These are phyloP conservation scores for Fagus sylvatica DNA, from an alignment of 306 rosid species.

Conservation along the genomic window DNA sequence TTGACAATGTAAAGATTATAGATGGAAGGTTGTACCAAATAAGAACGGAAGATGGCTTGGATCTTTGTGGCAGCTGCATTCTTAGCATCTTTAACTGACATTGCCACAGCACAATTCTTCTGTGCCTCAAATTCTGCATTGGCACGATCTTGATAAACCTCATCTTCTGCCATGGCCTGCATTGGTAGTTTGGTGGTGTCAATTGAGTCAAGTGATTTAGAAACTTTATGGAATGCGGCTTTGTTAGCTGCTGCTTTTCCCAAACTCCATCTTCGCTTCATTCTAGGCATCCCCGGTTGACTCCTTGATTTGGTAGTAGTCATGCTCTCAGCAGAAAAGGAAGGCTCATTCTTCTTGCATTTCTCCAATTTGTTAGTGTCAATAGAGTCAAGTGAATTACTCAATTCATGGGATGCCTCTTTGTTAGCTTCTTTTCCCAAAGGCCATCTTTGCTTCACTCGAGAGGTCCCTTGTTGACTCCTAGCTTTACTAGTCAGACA, in stretches of 20 bases:
- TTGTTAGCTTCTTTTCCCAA: slow-evolving; percentile 51
- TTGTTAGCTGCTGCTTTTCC: slow-evolving; percentile 45
- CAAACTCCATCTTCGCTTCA: slow-evolving; percentile 76
- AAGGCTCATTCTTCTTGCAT: slow-evolving; percentile 33
- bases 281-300: slow-evolving; percentile 38
- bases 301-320: slow-evolving; percentile 8
- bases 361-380: slow-evolving; percentile 39
- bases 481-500: slow-evolving; percentile 13
- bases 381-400: slow-evolving; percentile 52
- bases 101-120: slow-evolving; percentile 22
- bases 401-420: slow-evolving; percentile 35
- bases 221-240: slow-evolving; percentile 36
- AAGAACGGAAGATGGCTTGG: slow-evolving; percentile 73
- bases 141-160: slow-evolving; percentile 17
- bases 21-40: slow-evolving; percentile 49
- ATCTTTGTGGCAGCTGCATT: slow-evolving; percentile 69
- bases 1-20: background rate
- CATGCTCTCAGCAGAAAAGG: slow-evolving; percentile 21
- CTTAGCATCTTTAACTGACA: slow-evolving; percentile 14
- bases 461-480: slow-evolving; percentile 33
- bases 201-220: slow-evolving; percentile 53
- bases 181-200: slow-evolving; percentile 33
- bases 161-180: slow-evolving; percentile 29
- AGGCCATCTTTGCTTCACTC: slow-evolving; percentile 70
- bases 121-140: slow-evolving; percentile 8